A percentile compares a stretch with the other conserved stretches of the same genome.
These are phyloP conservation scores for Penicillium fuscoglaucum DNA, from an alignment of 2,329 filamentous ascomycete species.

Conservation along the genomic window DNA sequence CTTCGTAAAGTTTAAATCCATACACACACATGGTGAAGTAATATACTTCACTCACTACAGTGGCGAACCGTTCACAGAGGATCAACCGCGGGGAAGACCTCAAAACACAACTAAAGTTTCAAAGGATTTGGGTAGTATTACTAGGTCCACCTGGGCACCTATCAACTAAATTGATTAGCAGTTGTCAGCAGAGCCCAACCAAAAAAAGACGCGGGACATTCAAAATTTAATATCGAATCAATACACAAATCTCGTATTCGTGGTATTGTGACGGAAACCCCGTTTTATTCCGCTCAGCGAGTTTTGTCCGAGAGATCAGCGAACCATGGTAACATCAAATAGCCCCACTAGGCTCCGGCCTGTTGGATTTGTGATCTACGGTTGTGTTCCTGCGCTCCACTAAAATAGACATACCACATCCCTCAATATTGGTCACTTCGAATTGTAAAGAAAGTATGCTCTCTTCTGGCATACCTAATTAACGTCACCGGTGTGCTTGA, in stretches of 20 bases:
- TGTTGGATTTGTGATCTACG: constrained; percentile 3
- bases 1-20: neutral
- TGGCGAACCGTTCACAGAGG: constrained; percentile 4
- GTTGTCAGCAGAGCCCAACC: neutral
- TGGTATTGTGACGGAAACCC: neutral
- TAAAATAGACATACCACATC: neutral
- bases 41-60: neutral
- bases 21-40: neutral
- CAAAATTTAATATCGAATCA: neutral
- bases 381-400: neutral
- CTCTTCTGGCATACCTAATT: neutral
- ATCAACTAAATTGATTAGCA: neutral
- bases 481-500: neutral
- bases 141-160: neutral
- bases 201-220: neutral
- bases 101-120: neutral
- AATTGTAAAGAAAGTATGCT: neutral
- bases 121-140: neutral
- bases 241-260: neutral
- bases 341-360: constrained; percentile 7
- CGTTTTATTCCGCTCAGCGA: constrained; percentile 13
- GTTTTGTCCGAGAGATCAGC: constrained; percentile 28
- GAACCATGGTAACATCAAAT: constrained; percentile 12
- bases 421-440: neutral
- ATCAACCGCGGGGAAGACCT: neutral